Evolutionary conservation across 805 yeast genomes (phyloP).

Genomic region (Hanseniaspora vineae): DNA sequence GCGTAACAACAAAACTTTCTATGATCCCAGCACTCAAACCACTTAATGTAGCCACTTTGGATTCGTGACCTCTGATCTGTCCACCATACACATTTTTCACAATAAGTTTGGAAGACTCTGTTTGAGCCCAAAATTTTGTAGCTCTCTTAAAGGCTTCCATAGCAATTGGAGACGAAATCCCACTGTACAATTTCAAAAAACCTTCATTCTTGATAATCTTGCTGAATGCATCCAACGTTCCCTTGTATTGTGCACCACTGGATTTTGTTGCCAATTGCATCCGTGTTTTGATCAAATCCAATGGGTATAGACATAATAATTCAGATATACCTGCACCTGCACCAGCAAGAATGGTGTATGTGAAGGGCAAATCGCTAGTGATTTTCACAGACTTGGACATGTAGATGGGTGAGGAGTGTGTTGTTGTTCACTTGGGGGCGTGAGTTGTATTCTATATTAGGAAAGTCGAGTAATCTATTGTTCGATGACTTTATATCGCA

Average conservation of each 20-base stretch:
- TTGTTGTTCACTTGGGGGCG: too few relatives aligned
- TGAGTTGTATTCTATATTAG: too few relatives aligned
- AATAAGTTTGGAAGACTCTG: conserved; percentile 67
- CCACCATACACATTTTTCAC: conserved; percentile 32
- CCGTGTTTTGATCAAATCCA: conserved; percentile 94
- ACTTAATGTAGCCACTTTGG: conserved; percentile 66
- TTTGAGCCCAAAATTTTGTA: conserved; percentile 95
- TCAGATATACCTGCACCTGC: conserved; percentile 97
- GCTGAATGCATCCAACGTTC: conserved; percentile 49
- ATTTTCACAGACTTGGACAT: background rate
- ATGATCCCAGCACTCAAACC: conserved; percentile 99
- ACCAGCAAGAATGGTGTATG: conserved; percentile 84
- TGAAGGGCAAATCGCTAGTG: conserved; percentile 46
- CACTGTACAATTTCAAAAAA: conserved; percentile 43
- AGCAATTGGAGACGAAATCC: conserved; percentile 89
- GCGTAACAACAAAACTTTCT: conserved; percentile 93
- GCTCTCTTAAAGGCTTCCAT: conserved; percentile 99
- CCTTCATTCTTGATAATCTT: conserved; percentile 56
- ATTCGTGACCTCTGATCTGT: conserved; percentile 21
- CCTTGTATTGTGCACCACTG: conserved; percentile 13
- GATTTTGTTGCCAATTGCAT: conserved; percentile 65
- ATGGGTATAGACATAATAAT: conserved; percentile 87
- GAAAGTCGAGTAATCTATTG: too few relatives aligned
- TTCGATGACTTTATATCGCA: too few relatives aligned
- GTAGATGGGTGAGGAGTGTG: too few relatives aligned